These are phyloP conservation scores for Helicostylum pulchrum DNA, from an alignment of 192 early-diverging fungal genomes.

Conservation along the genomic window DNA sequence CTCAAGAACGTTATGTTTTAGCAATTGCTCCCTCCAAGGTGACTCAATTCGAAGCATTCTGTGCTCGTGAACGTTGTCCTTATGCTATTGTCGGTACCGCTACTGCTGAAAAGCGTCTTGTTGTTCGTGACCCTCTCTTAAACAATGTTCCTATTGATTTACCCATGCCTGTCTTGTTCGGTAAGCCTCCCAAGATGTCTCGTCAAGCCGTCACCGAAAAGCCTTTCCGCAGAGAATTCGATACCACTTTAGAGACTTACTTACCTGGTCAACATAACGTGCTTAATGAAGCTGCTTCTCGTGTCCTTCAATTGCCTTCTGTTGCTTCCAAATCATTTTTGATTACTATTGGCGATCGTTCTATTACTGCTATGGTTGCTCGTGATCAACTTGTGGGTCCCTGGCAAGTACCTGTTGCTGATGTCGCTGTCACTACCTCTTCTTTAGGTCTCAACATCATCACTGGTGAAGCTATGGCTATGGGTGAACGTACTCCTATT, in stretches of 20 bases:
- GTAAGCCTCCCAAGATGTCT: slow-evolving; percentile 95
- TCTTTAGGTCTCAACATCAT: slow-evolving; percentile 65
- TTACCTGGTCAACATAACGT: slow-evolving; percentile 46
- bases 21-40: slow-evolving; percentile 74
- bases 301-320: slow-evolving; percentile 82
- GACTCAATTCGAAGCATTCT: slow-evolving; percentile 69
- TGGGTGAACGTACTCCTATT: slow-evolving; percentile 92
- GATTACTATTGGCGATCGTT: slow-evolving; percentile 97
- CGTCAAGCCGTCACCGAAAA: slow-evolving; percentile 61
- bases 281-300: slow-evolving; percentile 61
- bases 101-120: slow-evolving; percentile 75
- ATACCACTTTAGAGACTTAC: slow-evolving; percentile 57
- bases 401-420: slow-evolving; percentile 98
- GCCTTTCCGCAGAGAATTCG: slow-evolving; percentile 52
- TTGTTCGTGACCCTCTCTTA: slow-evolving; percentile 75
- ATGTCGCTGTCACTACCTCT: slow-evolving; percentile 90
- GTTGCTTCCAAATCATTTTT: slow-evolving; percentile 95
- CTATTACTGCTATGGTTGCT: slow-evolving; percentile 89
- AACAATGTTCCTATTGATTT: slow-evolving; percentile 75
- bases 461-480: slow-evolving; percentile 95
- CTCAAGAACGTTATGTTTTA: slow-evolving; percentile 98
- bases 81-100: slow-evolving; percentile 89
- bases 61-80: slow-evolving; percentile 87
- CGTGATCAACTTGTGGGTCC: slow-evolving; percentile 99
- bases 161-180: slow-evolving; percentile 94